phyloP scores from a whole-genome alignment of 768 basidiomycete genomes.

The Termitomyces sp. region DNA sequence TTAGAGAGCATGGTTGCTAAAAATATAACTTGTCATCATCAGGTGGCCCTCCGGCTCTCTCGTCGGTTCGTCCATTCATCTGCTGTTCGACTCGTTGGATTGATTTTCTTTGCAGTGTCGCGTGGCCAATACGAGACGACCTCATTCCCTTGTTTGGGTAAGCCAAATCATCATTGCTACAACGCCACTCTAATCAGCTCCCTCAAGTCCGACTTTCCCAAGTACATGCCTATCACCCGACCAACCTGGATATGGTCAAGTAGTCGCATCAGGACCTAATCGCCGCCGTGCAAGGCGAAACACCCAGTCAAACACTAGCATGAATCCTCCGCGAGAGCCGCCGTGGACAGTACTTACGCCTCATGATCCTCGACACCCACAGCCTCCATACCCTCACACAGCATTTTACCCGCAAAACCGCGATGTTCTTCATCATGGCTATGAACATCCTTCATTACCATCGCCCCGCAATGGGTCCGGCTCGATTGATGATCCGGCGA shows the following conservation, averaged over 20 bases:
- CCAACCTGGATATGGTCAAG: slow-evolving; percentile 83
- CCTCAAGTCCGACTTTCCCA: slow-evolving; percentile 65
- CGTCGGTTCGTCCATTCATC: slow-evolving; percentile 52
- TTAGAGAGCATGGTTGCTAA: not conserved
- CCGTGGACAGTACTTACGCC: slow-evolving; percentile 46
- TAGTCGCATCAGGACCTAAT: slow-evolving; percentile 56
- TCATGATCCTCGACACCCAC: slow-evolving; percentile 7
- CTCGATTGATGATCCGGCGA: slow-evolving; percentile 9
- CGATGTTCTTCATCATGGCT: slow-evolving; percentile 9
- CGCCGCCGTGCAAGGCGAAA: slow-evolving; percentile 56
- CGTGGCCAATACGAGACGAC: slow-evolving; percentile 84
- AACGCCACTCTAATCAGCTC: slow-evolving; percentile 1
- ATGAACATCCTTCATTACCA: slow-evolving; percentile 8
- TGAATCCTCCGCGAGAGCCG: slow-evolving; percentile 15
- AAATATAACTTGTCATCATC: slow-evolving; percentile 3
- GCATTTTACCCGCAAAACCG: slow-evolving; percentile 10
- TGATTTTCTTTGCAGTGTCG: slow-evolving; percentile 49
- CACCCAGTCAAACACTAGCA: slow-evolving; percentile 30
- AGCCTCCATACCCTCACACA: slow-evolving; percentile 9
- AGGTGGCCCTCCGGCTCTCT: slow-evolving; percentile 77
- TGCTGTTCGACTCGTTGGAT: slow-evolving; percentile 8
- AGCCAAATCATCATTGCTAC: slow-evolving; percentile 8
- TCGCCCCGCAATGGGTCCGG: slow-evolving; percentile 1
- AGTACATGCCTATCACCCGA: slow-evolving; percentile 79
- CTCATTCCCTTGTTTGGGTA: slow-evolving; percentile 87